A percentile compares a stretch with the other conserved stretches of the same genome.
phyloP scores from a whole-genome alignment of 345 rosid genomes.

The Erucastrum elatum region DNA sequence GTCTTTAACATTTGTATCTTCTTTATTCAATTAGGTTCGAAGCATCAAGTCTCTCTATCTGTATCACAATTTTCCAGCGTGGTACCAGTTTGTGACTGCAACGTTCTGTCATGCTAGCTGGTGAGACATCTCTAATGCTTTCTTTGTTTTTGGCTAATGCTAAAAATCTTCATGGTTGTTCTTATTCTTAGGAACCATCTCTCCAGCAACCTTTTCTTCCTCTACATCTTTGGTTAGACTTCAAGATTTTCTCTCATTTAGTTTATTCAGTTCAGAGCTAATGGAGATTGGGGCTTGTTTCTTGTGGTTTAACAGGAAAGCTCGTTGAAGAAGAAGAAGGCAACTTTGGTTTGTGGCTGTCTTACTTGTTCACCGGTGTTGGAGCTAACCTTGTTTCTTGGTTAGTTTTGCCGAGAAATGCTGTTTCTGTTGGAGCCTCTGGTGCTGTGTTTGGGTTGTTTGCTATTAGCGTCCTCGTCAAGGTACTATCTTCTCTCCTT shows the following conservation, averaged over 20 bases:
- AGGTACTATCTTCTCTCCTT: slow-evolving; percentile 45
- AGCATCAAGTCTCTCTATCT: slow-evolving; percentile 65
- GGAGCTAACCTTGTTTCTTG: slow-evolving; percentile 93
- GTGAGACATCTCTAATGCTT: slow-evolving; percentile 49
- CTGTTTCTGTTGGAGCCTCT: slow-evolving; percentile 90
- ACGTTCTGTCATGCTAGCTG: slow-evolving; percentile 94
- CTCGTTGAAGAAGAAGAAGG: slow-evolving; percentile 98
- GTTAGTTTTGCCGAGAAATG: slow-evolving; percentile 87
- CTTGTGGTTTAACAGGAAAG: slow-evolving; percentile 55
- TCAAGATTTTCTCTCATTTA: slow-evolving; percentile 26
- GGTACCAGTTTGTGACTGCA: slow-evolving; percentile 93
- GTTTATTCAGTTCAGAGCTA: background rate
- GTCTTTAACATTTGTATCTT: background rate
- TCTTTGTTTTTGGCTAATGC: background rate
- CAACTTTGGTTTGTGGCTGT: slow-evolving; percentile 73
- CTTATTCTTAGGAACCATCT: slow-evolving; percentile 75
- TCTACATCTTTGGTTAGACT: slow-evolving; percentile 90
- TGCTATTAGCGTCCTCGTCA: slow-evolving; percentile 86
- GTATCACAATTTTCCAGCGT: slow-evolving; percentile 74
- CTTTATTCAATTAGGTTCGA: slow-evolving; percentile 46
- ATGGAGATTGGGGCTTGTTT: slow-evolving; percentile 19
- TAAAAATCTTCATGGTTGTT: slow-evolving; percentile 6
- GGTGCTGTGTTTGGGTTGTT: slow-evolving; percentile 94
- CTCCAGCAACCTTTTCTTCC: slow-evolving; percentile 93
- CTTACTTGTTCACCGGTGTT: slow-evolving; percentile 74